Evolutionary conservation across 306 rosid species (phyloP), one percentile per base, ranked within the genome.

Genomic region (Cucumis cinereus): DNA sequence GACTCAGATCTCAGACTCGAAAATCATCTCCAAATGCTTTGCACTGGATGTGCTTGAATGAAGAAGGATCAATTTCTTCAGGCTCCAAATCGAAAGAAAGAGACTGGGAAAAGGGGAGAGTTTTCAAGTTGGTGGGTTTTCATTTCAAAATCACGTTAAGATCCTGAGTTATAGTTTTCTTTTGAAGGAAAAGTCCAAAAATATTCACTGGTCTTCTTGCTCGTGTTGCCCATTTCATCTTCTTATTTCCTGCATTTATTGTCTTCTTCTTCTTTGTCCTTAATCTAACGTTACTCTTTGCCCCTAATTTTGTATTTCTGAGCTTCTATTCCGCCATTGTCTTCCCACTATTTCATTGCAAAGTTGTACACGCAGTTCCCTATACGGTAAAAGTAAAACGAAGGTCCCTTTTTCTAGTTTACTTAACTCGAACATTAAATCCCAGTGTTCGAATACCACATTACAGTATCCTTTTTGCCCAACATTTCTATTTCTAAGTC

Each of bases 101-200:
- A 79, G 78, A 77, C 82, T 82, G 80, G 38, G 41, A 53, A 63
- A 59, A 57, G 88, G 81, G 82, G 79, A 89, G 82, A 77, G 85
- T 86, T 89, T 78, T 88, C 90, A 84, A 67, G 79, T 83, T 68
- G 81, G 77, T 72, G 69, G 43, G 79, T 81, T 80, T 75, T 77
- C 23, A 70, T 70, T 70, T 47, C 54, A 43, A 67, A 67, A 73
- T 61, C 87, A 56, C 79, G 69, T 84, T 77, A 77, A 85, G 78
- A 49, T 77, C 79, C 41, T 77, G 40, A 45, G 86, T 61, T 40
- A 81, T 60, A 68, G 41, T 71, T 10, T 7, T 22, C 53, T 79
- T 80, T 53, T 73, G 61, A 83, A 83, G 83, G 84, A 59, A 36
- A 80, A 87, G 77, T 82, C 82, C 88, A 67, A 67, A 40, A n/a